Base-by-base conservation (phyloP, 1,284 basidiomycete species). In the Rhodotorula glutinis region DNA sequence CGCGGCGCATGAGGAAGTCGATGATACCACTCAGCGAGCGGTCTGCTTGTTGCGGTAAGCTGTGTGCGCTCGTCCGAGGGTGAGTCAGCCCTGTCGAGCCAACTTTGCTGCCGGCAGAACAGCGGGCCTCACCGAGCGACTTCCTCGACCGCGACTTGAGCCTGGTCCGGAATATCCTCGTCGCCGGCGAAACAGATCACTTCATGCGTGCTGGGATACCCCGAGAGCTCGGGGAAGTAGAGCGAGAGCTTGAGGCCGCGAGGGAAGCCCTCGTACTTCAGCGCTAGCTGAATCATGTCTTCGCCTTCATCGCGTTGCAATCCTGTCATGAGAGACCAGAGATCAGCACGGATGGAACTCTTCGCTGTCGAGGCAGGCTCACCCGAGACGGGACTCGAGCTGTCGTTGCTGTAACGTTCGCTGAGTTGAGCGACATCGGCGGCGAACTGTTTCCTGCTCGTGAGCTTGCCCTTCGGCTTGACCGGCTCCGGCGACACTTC, bases 11-110 rank as follows among this genome's bases (percentile, higher is more conserved):
- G 62, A 73, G 66, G 59, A 62, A 63, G 25, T 66, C 59, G 58
- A 73, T 43, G 33, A 73, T 25, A 5, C 70, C 72, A 13, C 53
- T 43, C 8, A 73, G 53, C 13, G 72, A 73, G 44, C 71, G 69
- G 51, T 73, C 66, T 8, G 62, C 52, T 2, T 55, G 55, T 4
- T 9, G 13, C 1, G 69, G 71, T 7, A 69, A 55, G 21, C 71
- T 71, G 59, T 25, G 19, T 10, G 14, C 17, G 17, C 17, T 44
- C 11, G 33, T 38, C 33, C 33, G 33, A 33, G 25, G 4, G 2
- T 21, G 3, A 2, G 7, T 21, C 14, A 25, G 11, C 3, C 33
- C 5, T 33, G 53, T 25, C 13, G 1, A 21, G 17, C 4, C 10
- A 23, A 9, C 9, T 60, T 17, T 14, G 17, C 17, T 29, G 16